Evolutionary conservation across 371 early-diverging fungal species (phyloP), one percentile per base, ranked within the genome.

Genomic region (Rhizomucor miehei): DNA sequence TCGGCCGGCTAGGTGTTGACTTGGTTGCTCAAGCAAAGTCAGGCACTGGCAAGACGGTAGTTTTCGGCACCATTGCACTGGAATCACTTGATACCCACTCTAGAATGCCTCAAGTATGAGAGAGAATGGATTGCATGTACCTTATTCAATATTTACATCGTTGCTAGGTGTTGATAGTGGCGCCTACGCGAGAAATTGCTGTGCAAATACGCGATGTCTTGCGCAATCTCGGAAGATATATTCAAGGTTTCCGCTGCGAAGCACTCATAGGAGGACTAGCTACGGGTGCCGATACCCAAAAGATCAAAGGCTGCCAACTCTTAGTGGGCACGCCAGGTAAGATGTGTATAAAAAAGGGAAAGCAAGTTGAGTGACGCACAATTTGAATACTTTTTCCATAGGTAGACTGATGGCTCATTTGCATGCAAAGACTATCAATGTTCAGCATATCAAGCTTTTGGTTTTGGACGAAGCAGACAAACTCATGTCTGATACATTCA

Each of bases 381-480:
- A n/a, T n/a, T n/a, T n/a, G n/a, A n/a, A n/a, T n/a, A n/a, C n/a
- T n/a, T n/a, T n/a, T n/a, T n/a, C n/a, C n/a, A n/a, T n/a, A 54
- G 79, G 97, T 19, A 79, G 98, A 48, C 75, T 98, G 2, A 84
- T 82, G 61, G 88, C 91, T 39, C 77, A 95, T 75, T 80, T 97
- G 29, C 67, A 83, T 21, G 64, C 80, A 9, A 79, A 87, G 1
- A 67, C 77, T 39, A 60, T 97, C 16, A 69, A 71, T 6, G 77
- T 89, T 1, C 65, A 71, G 11, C 48, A 84, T 17, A 81, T 98
- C 43, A 89, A 86, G 45, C 74, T 97, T 56, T 73, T 96, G 19
- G 88, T 98, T 24, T 64, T 98, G 48, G 98, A 98, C 62, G 98
- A 98, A 65, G 98, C 98, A 6, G 98, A 98, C 71, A 94, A 94